Conservation (phyloP, 805 yeast species). For the Debaryomyces prosopidis region DNA sequence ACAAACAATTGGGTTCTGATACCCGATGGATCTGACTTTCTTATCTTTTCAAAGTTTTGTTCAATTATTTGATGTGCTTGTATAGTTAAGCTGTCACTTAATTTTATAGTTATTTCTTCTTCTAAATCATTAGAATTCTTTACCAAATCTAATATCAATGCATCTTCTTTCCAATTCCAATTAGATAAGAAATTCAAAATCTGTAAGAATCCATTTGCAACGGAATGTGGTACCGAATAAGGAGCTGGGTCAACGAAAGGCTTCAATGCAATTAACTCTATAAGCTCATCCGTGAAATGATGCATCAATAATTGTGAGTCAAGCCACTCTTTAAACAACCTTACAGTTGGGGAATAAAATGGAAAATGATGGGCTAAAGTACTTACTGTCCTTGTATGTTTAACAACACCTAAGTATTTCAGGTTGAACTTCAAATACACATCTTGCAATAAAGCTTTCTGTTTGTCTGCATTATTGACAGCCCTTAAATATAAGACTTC, state of each 20-base stretch:
- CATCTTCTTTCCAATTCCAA: conserved; percentile 96
- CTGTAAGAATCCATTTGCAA: conserved; percentile 78
- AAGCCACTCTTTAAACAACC: conserved; percentile 88
- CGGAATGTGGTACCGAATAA: conserved; percentile 76
- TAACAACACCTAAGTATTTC: conserved; percentile 63
- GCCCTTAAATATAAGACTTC: conserved; percentile 73
- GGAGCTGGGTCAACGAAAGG: conserved; percentile 89
- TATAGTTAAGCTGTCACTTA: conserved; percentile 63
- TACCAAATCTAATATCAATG: conserved; percentile 76
- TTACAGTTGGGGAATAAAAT: conserved; percentile 73
- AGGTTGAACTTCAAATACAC: conserved; percentile 65
- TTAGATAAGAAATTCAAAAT: conserved; percentile 65
- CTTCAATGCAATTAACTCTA: conserved; percentile 79
- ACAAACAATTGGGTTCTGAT: conserved; percentile 77
- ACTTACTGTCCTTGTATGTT: conserved; percentile 79
- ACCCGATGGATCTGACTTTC: conserved; percentile 81
- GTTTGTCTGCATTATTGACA: conserved; percentile 62
- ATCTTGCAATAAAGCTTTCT: conserved; percentile 58
- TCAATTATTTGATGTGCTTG: conserved; percentile 62
- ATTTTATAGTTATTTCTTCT: conserved; percentile 35
- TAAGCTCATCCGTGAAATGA: conserved; percentile 74
- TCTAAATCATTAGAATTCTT: conserved; percentile 31
- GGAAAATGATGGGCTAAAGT: conserved; percentile 71
- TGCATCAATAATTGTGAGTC: conserved; percentile 73
- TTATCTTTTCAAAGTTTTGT: conserved; percentile 62